Conservation (phyloP, 805 yeast genomes). For the Metschnikowia henanensis region DNA sequence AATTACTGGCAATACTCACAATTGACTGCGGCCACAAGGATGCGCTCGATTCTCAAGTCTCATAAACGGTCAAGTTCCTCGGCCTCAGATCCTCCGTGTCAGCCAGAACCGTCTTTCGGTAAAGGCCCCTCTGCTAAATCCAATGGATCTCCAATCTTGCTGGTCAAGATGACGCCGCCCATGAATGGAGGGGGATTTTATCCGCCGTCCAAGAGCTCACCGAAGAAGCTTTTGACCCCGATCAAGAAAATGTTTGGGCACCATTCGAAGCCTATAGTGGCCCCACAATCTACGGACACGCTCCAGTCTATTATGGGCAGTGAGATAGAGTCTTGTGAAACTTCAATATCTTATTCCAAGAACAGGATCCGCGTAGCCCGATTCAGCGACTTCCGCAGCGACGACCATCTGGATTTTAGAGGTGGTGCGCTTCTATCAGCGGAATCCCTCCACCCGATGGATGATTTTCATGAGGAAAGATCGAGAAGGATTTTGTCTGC, state of each 20-base stretch:
- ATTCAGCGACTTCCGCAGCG: no score
- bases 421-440: no score
- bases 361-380: no score
- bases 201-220: constrained; percentile 23
- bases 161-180: constrained; percentile 11
- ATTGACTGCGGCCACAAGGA: no score
- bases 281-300: constrained; percentile 11
- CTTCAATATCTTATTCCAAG: constrained; percentile 1
- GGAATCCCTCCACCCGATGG: no score
- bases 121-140: not conserved
- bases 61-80: constrained; percentile 20
- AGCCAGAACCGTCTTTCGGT: constrained; percentile 5
- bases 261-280: constrained; percentile 15
- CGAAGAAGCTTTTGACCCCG: constrained; percentile 39
- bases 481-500: no score
- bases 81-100: constrained; percentile 14
- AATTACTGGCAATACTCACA: no score
- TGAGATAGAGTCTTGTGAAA: constrained; percentile 15
- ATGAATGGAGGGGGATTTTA: constrained; percentile 7
- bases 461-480: no score
- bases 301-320: constrained; percentile 12
- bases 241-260: constrained; percentile 32
- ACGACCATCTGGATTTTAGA: no score
- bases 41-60: constrained; percentile 21
- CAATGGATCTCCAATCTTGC: not conserved